These are phyloP conservation scores for Zostera marina DNA, from an alignment of 116 monocot species.

Conservation along the genomic window DNA sequence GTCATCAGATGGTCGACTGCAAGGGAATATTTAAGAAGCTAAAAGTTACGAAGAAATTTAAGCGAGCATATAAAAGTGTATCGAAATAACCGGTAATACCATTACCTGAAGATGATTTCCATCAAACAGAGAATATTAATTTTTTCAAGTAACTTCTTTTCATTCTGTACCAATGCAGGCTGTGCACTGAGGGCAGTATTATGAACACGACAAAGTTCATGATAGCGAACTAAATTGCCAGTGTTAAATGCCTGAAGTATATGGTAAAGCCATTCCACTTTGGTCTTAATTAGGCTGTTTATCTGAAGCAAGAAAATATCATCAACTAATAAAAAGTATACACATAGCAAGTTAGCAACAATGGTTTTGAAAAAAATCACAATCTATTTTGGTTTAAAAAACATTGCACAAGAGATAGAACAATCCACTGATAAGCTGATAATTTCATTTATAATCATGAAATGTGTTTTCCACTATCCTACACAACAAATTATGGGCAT, in stretches of 20 bases:
- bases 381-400: too few species aligned
- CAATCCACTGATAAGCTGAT: too few species aligned
- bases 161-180: slow-evolving; percentile 68
- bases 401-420: too few species aligned
- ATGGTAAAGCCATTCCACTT: slow-evolving; percentile 76
- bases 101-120: slow-evolving; percentile 65
- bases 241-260: slow-evolving; percentile 90
- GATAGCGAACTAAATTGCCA: slow-evolving; percentile 68
- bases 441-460: too few species aligned
- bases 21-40: neutral
- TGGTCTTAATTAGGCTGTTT: slow-evolving; percentile 62
- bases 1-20: slow-evolving; percentile 82
- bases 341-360: too few species aligned
- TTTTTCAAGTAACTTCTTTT: slow-evolving; percentile 85
- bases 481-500: too few species aligned
- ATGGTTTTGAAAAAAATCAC: too few species aligned
- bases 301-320: slow-evolving; percentile 25
- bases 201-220: slow-evolving; percentile 81
- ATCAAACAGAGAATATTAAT: slow-evolving; percentile 93
- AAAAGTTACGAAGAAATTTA: slow-evolving; percentile 1
- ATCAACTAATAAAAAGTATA: neutral
- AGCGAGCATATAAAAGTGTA: neutral
- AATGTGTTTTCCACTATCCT: too few species aligned
- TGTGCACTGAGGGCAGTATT: slow-evolving; percentile 78
- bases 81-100: neutral